Evolutionary conservation across 2,329 filamentous ascomycete species (phyloP).

Genomic region (Allantophomopsis lycopodina): DNA sequence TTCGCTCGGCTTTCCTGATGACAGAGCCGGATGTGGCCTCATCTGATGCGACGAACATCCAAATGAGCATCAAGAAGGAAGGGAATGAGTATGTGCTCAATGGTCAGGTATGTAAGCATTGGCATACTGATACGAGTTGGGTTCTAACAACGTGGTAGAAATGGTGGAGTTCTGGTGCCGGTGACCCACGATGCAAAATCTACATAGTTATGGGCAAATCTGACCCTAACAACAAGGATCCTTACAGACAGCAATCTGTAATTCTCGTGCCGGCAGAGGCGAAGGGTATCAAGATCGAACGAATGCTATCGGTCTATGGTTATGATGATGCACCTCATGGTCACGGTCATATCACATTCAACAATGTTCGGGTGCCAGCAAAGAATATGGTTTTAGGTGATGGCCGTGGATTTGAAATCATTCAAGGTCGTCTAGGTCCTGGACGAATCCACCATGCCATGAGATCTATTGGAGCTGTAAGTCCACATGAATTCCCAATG

Average conservation of each 20-base stretch:
- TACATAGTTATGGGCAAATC: constrained; percentile 97
- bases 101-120: constrained; percentile 45
- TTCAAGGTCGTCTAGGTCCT: constrained; percentile 89
- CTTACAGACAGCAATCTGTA: constrained; percentile 87
- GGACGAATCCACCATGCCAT: constrained; percentile 97
- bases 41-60: constrained; percentile 86
- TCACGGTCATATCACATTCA: constrained; percentile 84
- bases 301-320: constrained; percentile 88
- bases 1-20: constrained; percentile 86
- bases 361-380: constrained; percentile 77
- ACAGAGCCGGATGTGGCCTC: constrained; percentile 82
- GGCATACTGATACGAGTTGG: not conserved
- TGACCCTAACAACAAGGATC: constrained; percentile 58
- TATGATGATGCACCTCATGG: constrained; percentile 98
- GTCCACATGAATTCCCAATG: constrained; percentile 12
- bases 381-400: constrained; percentile 82
- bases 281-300: constrained; percentile 80
- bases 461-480: constrained; percentile 75
- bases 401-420: constrained; percentile 93
- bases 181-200: constrained; percentile 81
- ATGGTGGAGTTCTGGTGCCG: constrained; percentile 98
- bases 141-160: constrained; percentile 39
- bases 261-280: constrained; percentile 72
- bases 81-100: constrained; percentile 87
- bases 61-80: constrained; percentile 68